phyloP scores from a whole-genome alignment of 768 basidiomycete species.

The Boletus reticulatus region DNA sequence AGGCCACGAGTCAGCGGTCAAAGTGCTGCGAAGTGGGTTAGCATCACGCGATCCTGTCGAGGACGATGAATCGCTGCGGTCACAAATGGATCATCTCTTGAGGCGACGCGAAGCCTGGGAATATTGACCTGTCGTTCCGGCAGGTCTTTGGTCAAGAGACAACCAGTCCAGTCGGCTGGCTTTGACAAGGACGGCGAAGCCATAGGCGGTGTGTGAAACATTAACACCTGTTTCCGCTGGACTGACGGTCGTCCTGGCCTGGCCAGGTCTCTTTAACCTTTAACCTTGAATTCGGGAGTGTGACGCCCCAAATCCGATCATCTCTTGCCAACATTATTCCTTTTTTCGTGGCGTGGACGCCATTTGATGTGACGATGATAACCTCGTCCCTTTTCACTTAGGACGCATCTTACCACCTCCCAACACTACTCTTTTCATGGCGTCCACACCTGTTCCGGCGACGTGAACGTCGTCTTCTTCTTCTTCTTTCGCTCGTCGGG shows the following conservation, averaged over 20 bases:
- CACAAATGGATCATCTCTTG: too few species aligned
- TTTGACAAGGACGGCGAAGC: slow-evolving; percentile 98
- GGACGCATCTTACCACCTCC: too few species aligned
- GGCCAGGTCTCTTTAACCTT: slow-evolving; percentile 93
- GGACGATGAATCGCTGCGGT: slow-evolving; percentile 67
- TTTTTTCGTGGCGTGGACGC: too few species aligned
- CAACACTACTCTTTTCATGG: too few species aligned
- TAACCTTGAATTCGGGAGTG: slow-evolving; percentile 94
- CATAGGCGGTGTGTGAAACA: slow-evolving; percentile 66
- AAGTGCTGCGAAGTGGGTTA: slow-evolving; percentile 68
- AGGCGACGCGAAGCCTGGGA: slow-evolving; percentile 36
- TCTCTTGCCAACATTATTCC: too few species aligned
- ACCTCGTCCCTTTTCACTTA: too few species aligned
- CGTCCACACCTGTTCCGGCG: too few species aligned
- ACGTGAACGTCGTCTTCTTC: too few species aligned
- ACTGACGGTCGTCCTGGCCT: background rate
- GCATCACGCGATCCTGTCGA: slow-evolving; percentile 70
- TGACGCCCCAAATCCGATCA: too few species aligned
- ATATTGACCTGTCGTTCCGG: background rate
- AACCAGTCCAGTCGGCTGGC: slow-evolving; percentile 89
- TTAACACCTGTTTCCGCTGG: background rate
- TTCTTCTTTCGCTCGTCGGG: too few species aligned
- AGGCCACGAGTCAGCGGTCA: slow-evolving; percentile 82
- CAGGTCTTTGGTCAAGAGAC: slow-evolving; percentile 82
- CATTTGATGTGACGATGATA: too few species aligned